Evolutionary conservation across 306 rosid species (phyloP).

Genomic region (Fragaria ananassa): DNA sequence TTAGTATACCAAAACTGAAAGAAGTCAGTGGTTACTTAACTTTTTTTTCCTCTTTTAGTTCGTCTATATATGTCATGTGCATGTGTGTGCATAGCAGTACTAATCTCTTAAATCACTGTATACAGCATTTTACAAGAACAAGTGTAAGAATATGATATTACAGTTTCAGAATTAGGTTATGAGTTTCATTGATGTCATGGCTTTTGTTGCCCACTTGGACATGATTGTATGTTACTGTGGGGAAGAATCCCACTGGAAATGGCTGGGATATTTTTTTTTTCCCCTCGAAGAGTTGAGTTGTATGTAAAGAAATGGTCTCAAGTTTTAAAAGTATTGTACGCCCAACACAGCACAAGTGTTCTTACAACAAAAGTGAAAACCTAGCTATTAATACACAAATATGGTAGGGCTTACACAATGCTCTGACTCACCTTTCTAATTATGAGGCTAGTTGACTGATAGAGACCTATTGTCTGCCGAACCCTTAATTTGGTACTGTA

Average conservation of each 20-base stretch:
- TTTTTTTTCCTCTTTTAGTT: neutral
- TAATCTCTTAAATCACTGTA: neutral
- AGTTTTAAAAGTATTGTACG: neutral
- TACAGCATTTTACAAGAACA: neutral
- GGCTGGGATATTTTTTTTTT: neutral
- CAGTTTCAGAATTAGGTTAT: neutral
- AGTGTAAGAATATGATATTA: neutral
- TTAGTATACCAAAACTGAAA: neutral
- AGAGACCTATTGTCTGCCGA: constrained; percentile 17
- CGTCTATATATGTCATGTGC: neutral
- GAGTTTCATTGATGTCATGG: neutral
- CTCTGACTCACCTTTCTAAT: neutral
- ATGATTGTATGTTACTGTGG: neutral
- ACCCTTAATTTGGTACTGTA: constrained; percentile 19
- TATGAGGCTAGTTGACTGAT: neutral
- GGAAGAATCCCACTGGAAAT: neutral
- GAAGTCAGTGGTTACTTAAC: neutral
- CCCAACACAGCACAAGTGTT: neutral
- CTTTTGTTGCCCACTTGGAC: neutral
- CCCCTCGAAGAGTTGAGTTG: no score
- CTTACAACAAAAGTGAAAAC: neutral
- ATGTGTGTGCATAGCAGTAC: neutral
- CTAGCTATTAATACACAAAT: neutral
- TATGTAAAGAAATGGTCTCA: neutral
- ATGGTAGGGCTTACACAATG: neutral